Base-by-base conservation (phyloP, 371 early-diverging fungal species). In the Dichotomocladium elegans region DNA sequence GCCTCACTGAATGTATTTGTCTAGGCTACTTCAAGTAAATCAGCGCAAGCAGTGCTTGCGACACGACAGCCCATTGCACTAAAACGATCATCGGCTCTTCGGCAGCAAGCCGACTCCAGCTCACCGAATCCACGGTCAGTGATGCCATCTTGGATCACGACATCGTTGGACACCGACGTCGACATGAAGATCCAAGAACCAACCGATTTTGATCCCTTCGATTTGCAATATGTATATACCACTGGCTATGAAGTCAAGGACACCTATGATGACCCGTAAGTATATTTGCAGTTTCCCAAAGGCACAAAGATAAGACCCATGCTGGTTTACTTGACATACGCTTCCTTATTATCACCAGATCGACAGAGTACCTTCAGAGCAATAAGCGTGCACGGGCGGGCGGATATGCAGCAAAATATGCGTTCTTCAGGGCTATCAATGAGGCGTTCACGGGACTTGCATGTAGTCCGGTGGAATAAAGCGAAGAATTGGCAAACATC, bases 221-320 rank as follows among this genome's bases (percentile, higher is more conserved):
- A 64, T 19, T 63, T 76, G 8, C 64, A 69, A 28, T 83, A 77
- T 47, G 69, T 72, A 66, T 81, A 80, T 52, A 65, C 76, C 14
- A 55, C 57, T 34, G 65, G 64, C 34, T 60, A 64, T 51, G 61
- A 64, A n/a, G 66, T 80, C 0, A 61, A 66, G 37, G 72, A 62
- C 3, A 68, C 60, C n/a, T 77, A 81, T 45, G 64, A 66, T 42
- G 83, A 83, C 60, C 67, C 80, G 67, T 83, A 79, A 53, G 68
- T 68, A 41, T 8, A 21, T 43, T 41, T n/a, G n/a, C n/a, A n/a
- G n/a, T n/a, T n/a, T n/a, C n/a, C n/a, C n/a, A n/a, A n/a, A n/a
- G n/a, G n/a, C n/a, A n/a, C n/a, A n/a, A 51, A 21, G 29, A 44
- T 34, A 19, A 29, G 28, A 27, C 31, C 37, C 19, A 26, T 8